Percentiles rank a stretch among this genome's conserved stretches.
Evolutionary conservation across 768 basidiomycete species (phyloP).

Genomic region (Cubamyces lactineus): DNA sequence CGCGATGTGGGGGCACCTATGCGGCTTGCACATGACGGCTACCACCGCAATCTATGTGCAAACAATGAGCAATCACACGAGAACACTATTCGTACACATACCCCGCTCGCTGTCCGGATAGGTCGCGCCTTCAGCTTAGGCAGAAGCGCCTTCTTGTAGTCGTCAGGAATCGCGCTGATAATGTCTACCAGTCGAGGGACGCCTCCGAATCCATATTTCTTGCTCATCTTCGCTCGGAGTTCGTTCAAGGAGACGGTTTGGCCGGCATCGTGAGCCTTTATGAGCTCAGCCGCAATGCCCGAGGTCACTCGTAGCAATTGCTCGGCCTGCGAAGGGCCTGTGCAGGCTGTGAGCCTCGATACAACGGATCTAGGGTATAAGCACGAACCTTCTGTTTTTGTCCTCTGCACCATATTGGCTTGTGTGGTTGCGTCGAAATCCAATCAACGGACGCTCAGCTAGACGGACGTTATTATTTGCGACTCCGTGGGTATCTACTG

Average conservation of each 20-base stretch:
- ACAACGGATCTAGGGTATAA: too few species aligned
- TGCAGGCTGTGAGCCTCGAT: not conserved
- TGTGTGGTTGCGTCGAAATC: too few species aligned
- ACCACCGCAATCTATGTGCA: slow-evolving; percentile 87
- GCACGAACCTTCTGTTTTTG: slow-evolving; percentile 41
- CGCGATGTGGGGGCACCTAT: slow-evolving; percentile 98
- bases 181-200: slow-evolving; percentile 96
- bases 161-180: slow-evolving; percentile 97
- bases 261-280: slow-evolving; percentile 81
- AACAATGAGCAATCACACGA: slow-evolving; percentile 13
- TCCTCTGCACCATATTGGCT: slow-evolving; percentile 44
- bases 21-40: slow-evolving; percentile 99
- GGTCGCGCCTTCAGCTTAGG: slow-evolving; percentile 92
- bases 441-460: too few species aligned
- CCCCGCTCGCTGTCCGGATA: slow-evolving; percentile 95
- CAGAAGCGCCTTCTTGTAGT: slow-evolving; percentile 89
- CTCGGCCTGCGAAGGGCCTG: slow-evolving; percentile 89
- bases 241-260: slow-evolving; percentile 84
- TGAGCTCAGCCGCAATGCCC: slow-evolving; percentile 92
- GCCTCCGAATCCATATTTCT: slow-evolving; percentile 84
- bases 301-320: slow-evolving; percentile 88
- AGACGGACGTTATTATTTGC: not conserved
- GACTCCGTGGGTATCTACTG: too few species aligned
- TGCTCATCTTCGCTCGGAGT: slow-evolving; percentile 84
- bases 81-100: slow-evolving; percentile 42